Evolutionary conservation across 1,139 yeast genomes (phyloP).

Genomic region (Suhomyces terraborum): DNA sequence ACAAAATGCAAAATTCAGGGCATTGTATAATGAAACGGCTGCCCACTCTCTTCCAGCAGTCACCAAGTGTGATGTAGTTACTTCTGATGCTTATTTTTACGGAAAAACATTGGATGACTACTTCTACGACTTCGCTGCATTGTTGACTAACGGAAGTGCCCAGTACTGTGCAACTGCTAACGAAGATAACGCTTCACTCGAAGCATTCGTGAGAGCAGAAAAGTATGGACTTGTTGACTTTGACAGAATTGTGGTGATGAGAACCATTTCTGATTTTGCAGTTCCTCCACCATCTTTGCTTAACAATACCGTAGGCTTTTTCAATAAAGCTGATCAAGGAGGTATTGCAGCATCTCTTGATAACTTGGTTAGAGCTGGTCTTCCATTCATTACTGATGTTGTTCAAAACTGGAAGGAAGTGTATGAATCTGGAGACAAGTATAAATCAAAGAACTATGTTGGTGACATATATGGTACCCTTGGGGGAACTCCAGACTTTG

Average conservation of each 20-base stretch:
- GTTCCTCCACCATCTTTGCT: conserved; percentile 53
- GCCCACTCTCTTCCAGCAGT: conserved; percentile 53
- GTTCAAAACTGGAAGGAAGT: conserved; percentile 52
- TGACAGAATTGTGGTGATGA: conserved; percentile 59
- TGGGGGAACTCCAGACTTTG: conserved; percentile 30
- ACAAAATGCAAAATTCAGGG: conserved; percentile 48
- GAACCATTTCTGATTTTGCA: conserved; percentile 65
- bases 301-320: conserved; percentile 50
- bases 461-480: conserved; percentile 62
- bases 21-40: conserved; percentile 48
- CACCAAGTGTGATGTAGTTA: conserved; percentile 59
- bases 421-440: conserved; percentile 40
- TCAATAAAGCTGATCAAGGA: conserved; percentile 53
- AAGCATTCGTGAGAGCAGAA: conserved; percentile 58
- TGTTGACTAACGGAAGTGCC: conserved; percentile 62
- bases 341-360: conserved; percentile 52
- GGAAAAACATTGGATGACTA: conserved; percentile 55
- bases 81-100: conserved; percentile 62
- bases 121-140: conserved; percentile 47
- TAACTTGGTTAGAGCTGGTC: conserved; percentile 57
- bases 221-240: conserved; percentile 57
- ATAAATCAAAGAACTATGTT: conserved; percentile 52
- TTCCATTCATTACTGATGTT: conserved; percentile 57
- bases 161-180: conserved; percentile 65
- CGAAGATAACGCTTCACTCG: conserved; percentile 69